These are phyloP conservation scores for Cucurbita ficifolia DNA, from an alignment of 306 rosid genomes.

Conservation along the genomic window DNA sequence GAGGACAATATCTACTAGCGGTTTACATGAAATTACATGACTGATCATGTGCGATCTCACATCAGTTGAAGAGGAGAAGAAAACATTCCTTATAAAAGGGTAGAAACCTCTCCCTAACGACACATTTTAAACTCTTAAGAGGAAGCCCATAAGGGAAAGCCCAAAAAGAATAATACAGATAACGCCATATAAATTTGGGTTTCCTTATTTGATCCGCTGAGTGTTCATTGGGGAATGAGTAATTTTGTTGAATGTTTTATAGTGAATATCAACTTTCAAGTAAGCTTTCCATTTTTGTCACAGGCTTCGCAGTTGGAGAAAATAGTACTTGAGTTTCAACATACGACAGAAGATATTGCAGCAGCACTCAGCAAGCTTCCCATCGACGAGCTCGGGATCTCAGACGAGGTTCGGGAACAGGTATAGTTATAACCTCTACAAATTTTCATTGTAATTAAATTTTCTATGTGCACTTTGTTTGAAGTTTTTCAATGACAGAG, in stretches of 20 bases:
- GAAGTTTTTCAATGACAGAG: not conserved
- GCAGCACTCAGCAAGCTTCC: conserved; percentile 50
- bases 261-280: not conserved
- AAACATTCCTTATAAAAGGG: no score
- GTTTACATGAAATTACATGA: not conserved
- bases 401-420: conserved; percentile 97
- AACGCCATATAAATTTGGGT: not conserved
- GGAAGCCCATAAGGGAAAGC: no score
- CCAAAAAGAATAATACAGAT: no score
- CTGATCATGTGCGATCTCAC: not conserved
- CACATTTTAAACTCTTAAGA: no score
- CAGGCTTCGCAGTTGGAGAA: conserved; percentile 59
- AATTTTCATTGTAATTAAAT: not conserved
- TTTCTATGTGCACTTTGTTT: not conserved
- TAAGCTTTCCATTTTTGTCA: not conserved
- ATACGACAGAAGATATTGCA: conserved; percentile 49
- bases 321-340: conserved; percentile 35
- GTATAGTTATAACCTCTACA: conserved; percentile 17
- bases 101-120: no score
- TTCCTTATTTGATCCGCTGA: not conserved
- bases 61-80: no score
- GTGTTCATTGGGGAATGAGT: not conserved
- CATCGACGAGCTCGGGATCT: conserved; percentile 42
- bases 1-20: no score
- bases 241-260: not conserved